Evolutionary conservation across 2,329 filamentous ascomycete species (phyloP).

Genomic region (Boeremia lycopersici): DNA sequence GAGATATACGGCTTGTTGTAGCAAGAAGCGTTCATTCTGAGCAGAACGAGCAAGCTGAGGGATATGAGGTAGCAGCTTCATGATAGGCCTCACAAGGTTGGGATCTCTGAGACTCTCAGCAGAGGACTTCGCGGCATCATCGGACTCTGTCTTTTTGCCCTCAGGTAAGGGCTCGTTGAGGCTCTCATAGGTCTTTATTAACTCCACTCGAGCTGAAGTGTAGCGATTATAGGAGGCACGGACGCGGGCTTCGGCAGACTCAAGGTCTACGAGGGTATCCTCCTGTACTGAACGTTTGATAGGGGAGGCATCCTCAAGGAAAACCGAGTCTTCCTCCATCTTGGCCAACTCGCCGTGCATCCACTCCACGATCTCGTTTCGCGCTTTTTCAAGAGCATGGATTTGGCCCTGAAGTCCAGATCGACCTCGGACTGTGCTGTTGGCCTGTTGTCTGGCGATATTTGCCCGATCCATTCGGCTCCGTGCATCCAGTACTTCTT

Average conservation of each 20-base stretch:
- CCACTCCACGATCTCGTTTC: constrained; percentile 58
- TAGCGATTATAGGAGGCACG: constrained; percentile 41
- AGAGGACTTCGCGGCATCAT: background rate
- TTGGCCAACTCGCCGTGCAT: constrained; percentile 57
- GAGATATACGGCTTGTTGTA: constrained; percentile 44
- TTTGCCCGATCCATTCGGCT: constrained; percentile 41
- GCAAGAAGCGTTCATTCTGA: constrained; percentile 37
- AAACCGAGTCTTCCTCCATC: constrained; percentile 45
- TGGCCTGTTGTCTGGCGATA: constrained; percentile 24
- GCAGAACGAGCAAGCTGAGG: constrained; percentile 33
- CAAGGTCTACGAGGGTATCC: constrained; percentile 18
- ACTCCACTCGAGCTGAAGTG: constrained; percentile 26
- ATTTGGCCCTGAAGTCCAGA: constrained; percentile 39
- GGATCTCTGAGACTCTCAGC: background rate
- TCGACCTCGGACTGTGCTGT: background rate
- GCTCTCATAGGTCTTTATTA: constrained; percentile 31
- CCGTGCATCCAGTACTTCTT: constrained; percentile 46
- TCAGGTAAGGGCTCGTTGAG: constrained; percentile 20
- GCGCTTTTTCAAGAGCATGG: constrained; percentile 51
- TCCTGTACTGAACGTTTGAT: constrained; percentile 29
- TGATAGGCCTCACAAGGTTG: constrained; percentile 19
- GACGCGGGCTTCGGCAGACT: constrained; percentile 33
- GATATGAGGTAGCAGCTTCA: constrained; percentile 40
- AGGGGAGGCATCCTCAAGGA: constrained; percentile 43
- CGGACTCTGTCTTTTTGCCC: background rate